phyloP scores from a whole-genome alignment of 106 monocot species.

The Allium sativum region DNA sequence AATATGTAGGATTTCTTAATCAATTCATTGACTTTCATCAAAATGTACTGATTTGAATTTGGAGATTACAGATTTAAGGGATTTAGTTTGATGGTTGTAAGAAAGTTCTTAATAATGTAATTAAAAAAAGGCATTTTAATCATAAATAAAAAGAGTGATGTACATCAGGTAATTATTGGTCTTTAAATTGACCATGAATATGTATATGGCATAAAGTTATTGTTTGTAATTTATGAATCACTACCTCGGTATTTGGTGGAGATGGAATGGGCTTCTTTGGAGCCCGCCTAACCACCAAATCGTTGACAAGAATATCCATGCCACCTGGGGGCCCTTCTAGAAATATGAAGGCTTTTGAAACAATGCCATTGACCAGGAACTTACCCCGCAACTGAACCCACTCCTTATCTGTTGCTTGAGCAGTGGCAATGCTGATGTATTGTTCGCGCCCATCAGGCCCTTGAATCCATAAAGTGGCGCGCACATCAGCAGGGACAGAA shows the following conservation, averaged over 20 bases:
- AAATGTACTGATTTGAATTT: no score
- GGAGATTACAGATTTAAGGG: no score
- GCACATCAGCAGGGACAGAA: conserved; percentile 23
- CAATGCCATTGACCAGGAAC: conserved; percentile 60
- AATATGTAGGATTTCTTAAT: no score
- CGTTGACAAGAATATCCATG: conserved; percentile 66
- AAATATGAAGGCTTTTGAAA: conserved; percentile 60
- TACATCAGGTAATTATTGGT: no score
- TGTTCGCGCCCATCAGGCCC: conserved; percentile 58
- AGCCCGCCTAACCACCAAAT: conserved; percentile 73
- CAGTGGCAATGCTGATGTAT: conserved; percentile 60
- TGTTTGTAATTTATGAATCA: conserved; percentile 1
- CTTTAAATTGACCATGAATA: neutral
- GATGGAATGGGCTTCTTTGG: conserved; percentile 31
- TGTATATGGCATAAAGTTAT: neutral
- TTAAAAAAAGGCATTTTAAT: neutral
- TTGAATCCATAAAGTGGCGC: conserved; percentile 59
- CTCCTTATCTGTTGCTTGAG: conserved; percentile 73
- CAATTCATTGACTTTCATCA: no score
- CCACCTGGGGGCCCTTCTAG: conserved; percentile 70
- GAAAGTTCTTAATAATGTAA: neutral
- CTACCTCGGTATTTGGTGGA: conserved; percentile 57
- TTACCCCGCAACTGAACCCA: conserved; percentile 81
- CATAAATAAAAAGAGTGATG: neutral
- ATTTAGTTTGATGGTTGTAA: neutral